A percentile compares a stretch with the other conserved stretches of the same genome.
Evolutionary conservation across 2,329 filamentous ascomycete species (phyloP).

Genomic region (Grosmannia huntii): DNA sequence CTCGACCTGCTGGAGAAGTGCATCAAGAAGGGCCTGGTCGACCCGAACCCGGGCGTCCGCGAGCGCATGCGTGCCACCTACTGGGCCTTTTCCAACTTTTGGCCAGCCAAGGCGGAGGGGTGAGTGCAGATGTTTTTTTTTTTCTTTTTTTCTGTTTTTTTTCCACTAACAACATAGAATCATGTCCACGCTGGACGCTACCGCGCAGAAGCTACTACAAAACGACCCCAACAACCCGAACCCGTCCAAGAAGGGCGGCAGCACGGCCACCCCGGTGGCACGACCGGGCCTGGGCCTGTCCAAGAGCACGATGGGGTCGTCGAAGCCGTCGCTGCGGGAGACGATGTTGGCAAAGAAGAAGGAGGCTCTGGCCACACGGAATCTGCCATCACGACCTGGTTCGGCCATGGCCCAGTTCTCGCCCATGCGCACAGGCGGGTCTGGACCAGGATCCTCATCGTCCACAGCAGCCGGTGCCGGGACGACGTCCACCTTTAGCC

Average conservation of each 20-base stretch:
- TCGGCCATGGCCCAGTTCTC: slow-evolving; percentile 53
- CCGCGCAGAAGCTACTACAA: slow-evolving; percentile 66
- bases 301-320: slow-evolving; percentile 44
- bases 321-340: slow-evolving; percentile 63
- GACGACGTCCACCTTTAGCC: background rate
- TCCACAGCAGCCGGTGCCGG: slow-evolving; percentile 19
- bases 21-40: slow-evolving; percentile 75
- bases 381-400: slow-evolving; percentile 43
- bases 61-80: slow-evolving; percentile 77
- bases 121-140: no score
- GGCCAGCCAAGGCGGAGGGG: slow-evolving; percentile 56
- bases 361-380: slow-evolving; percentile 38
- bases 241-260: slow-evolving; percentile 36
- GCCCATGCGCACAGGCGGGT: slow-evolving; percentile 31
- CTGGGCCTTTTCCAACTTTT: slow-evolving; percentile 69
- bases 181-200: slow-evolving; percentile 63
- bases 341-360: slow-evolving; percentile 75
- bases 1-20: slow-evolving; percentile 77
- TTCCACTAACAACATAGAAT: slow-evolving; percentile 37
- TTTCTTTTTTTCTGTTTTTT: no score
- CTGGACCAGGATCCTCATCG: slow-evolving; percentile 19
- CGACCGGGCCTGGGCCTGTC: slow-evolving; percentile 49
- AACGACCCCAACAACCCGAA: slow-evolving; percentile 78
- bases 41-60: slow-evolving; percentile 81
- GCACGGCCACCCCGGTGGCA: slow-evolving; percentile 26